Conservation (phyloP, 192 early-diverging fungal genomes). For the Cetraspora pellucida region DNA sequence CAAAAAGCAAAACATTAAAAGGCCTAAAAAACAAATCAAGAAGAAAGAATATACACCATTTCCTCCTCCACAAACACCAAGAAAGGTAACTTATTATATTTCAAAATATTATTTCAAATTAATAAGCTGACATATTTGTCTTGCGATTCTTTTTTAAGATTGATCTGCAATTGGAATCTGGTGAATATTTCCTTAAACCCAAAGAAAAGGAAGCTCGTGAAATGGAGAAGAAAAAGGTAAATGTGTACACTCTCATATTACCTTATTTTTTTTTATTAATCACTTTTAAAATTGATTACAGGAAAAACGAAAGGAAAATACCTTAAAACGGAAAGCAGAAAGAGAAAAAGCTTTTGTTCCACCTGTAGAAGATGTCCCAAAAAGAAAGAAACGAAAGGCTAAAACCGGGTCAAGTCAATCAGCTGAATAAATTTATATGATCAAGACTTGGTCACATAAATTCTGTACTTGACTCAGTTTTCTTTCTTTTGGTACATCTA, state of each 20-base stretch:
- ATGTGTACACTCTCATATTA: background rate
- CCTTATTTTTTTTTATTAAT: background rate
- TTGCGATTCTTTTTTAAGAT: constrained; percentile 43
- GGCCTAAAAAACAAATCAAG: constrained; percentile 46
- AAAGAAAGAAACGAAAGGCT: constrained; percentile 43
- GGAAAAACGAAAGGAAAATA: constrained; percentile 69
- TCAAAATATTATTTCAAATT: too few relatives aligned
- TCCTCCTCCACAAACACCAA: constrained; percentile 81
- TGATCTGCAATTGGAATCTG: constrained; percentile 90
- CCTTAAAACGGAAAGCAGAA: constrained; percentile 68
- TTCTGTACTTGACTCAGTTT: too few relatives aligned
- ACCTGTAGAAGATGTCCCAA: constrained; percentile 64
- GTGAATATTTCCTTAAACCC: constrained; percentile 93
- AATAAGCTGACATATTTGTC: too few relatives aligned
- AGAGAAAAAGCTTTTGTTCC: constrained; percentile 81
- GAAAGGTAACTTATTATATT: constrained; percentile 53
- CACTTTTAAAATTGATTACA: constrained; percentile 24
- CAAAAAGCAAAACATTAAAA: constrained; percentile 86
- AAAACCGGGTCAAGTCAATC: constrained; percentile 22
- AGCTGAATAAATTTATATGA: too few relatives aligned
- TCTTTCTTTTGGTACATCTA: too few relatives aligned
- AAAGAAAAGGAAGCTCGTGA: constrained; percentile 66
- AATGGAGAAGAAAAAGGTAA: constrained; percentile 72
- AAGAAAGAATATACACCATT: constrained; percentile 91
- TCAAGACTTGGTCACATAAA: too few relatives aligned